phyloP scores from a whole-genome alignment of 306 rosid genomes.

The Gleditsia sinensis region DNA sequence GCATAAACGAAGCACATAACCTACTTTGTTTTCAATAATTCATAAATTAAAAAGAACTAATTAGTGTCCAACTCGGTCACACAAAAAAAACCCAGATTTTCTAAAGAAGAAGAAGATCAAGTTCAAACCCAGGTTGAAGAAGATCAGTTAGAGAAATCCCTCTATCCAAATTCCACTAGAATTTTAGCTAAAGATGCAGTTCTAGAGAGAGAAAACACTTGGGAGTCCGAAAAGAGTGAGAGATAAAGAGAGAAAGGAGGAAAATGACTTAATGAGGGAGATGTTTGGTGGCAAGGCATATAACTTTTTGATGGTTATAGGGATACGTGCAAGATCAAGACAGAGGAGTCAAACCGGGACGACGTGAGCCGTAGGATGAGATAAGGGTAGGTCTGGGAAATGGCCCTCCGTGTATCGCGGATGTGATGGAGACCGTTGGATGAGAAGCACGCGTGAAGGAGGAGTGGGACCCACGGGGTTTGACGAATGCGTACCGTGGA shows the following conservation, averaged over 20 bases:
- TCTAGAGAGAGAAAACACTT: not conserved
- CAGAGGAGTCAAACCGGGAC: constrained; percentile 60
- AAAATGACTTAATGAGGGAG: too few relatives aligned
- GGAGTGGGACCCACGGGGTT: constrained; percentile 61
- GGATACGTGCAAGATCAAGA: constrained; percentile 39
- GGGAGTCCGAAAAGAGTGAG: not conserved
- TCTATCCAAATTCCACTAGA: constrained; percentile 20
- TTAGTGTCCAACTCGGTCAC: not conserved
- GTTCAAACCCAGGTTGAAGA: not conserved
- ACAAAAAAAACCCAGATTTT: constrained; percentile 19
- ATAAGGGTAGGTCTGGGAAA: constrained; percentile 47
- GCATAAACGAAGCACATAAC: not conserved
- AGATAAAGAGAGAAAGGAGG: not conserved
- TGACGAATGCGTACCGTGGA: constrained; percentile 52
- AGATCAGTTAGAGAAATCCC: constrained; percentile 4
- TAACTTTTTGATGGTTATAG: constrained; percentile 23
- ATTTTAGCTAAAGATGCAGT: not conserved
- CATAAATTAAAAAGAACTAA: not conserved
- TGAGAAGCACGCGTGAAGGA: constrained; percentile 88
- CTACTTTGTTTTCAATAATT: not conserved
- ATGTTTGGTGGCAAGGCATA: constrained; percentile 17
- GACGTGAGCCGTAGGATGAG: constrained; percentile 72
- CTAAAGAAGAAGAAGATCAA: not conserved
- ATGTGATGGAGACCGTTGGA: constrained; percentile 58
- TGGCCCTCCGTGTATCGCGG: constrained; percentile 76